Evolutionary conservation across 2,329 filamentous ascomycete species (phyloP), one percentile per base, ranked within the genome.

Genomic region (Phialophora expanda): DNA sequence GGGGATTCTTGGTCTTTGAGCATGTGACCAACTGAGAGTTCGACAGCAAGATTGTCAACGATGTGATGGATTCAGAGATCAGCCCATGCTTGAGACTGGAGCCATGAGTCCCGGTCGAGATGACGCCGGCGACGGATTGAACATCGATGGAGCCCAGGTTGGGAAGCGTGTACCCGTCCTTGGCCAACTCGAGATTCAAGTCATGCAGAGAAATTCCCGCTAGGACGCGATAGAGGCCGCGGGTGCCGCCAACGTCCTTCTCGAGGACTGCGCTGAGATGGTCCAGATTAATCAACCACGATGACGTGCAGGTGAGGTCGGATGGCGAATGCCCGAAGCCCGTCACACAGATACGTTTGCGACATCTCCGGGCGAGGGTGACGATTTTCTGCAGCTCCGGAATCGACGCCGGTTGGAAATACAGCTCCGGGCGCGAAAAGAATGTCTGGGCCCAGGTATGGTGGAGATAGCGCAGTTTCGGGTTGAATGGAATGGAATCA

Each of bases 361-460:
- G 88, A 78, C 91, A 95, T 79, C 84, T 86, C 66, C 91, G 89
- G 5, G 95, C 95, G 24, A 97, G 85, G 50, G 85, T 89, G 68
- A 97, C 86, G 58, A 90, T 83, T 77, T 96, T 93, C 77, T 94
- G 90, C 70, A 99, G 86, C 79, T 98, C 94, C 14, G 83, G 81
- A 59, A 95, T 82, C 1, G 89, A 89, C 73, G 90, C 85, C 2
- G 95, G 95, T 74, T 91, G 91, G 72, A 98, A 87, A 79, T 94
- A 97, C 65, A 98, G 88, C 82, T 97, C 93, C 2, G 95, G 95
- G 20, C 89, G 86, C 58, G 90, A 95, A 74, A 90, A 89, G 81
- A 96, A 97, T 57, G 95, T 98, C 75, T 89, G 89, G 46, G 95
- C 95, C 95, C 95, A 99, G 22, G 95, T 99, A 74, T 89, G 89